Base-by-base conservation (phyloP, 768 basidiomycete genomes). In the Tricholoma matsutake region DNA sequence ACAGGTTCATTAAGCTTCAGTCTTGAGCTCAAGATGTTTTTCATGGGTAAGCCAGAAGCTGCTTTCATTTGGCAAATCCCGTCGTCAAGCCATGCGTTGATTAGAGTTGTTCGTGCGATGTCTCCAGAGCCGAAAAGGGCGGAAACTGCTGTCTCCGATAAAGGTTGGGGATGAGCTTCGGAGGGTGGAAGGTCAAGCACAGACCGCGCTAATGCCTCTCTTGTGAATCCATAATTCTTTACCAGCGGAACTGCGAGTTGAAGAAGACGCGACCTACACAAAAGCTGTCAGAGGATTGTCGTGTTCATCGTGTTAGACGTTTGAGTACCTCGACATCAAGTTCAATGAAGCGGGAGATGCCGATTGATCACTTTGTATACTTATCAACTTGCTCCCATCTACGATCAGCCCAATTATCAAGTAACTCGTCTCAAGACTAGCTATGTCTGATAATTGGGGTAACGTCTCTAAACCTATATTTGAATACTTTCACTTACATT, bases 121-220 rank as follows among this genome's bases (percentile, higher is more conserved):
- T 89, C 84, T 22, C 87, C 92, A 13, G 69, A 65, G 7, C 92
- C 92, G 73, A 93, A 94, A 6, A 94, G 76, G 6, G 88, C 81
- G 2, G 87, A 83, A 20, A 94, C 82, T 0, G 90, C 87, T 0
- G 78, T 74, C 60, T 93, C 91, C 0, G 86, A 81, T 20, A 94
- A 83, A 6, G 89, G 89, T 58, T 81, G 75, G 1, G 79, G 22
- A 66, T 86, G 86, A 0, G 75, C 77, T 61, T 75, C 69, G 1
- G 79, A 76, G 29, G 70, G 58, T 6, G 84, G 82, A 1, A 90
- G 76, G 1, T 76, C 69, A 4, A 89, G 78, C 6, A 82, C 89
- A 20, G 91, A 86, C 53, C 76, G 81, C 3, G 90, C 81, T 9
- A 93, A 79, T 0, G 89, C 80, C 29, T 84, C 78, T 18, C 91